Conservation (phyloP, 441 rosid species). For the Bocquillonia castaneifolia region DNA sequence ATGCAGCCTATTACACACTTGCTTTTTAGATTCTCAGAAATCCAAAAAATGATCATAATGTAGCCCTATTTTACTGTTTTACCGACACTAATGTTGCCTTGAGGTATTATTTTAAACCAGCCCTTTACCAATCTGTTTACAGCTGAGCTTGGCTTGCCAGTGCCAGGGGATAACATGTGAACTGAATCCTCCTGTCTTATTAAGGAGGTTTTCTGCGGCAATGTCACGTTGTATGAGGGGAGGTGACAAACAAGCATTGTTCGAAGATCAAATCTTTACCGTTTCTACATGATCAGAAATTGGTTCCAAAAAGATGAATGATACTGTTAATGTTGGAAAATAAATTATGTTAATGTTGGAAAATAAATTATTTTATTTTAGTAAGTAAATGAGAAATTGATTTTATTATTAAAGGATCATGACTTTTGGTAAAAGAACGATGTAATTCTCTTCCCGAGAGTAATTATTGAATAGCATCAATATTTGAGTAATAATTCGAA, state of each 20-base stretch:
- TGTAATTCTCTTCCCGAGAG: too few species aligned
- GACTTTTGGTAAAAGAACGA: too few species aligned
- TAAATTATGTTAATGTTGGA: too few species aligned
- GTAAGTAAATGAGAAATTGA: too few species aligned
- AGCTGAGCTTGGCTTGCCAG: background rate
- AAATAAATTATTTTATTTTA: too few species aligned
- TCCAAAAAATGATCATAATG: background rate
- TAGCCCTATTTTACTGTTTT: background rate
- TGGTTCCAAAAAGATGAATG: background rate
- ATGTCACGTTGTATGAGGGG: background rate
- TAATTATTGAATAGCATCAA: too few species aligned
- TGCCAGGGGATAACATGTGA: background rate
- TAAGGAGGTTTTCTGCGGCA: background rate
- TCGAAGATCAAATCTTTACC: too few species aligned
- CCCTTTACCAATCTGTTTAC: background rate
- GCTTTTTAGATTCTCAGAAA: background rate
- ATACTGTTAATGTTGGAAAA: background rate
- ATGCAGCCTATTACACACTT: slow-evolving; percentile 16
- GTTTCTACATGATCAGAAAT: too few species aligned
- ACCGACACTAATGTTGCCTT: background rate
- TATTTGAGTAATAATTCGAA: too few species aligned
- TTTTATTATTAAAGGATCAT: too few species aligned
- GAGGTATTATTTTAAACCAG: background rate
- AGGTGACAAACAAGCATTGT: background rate
- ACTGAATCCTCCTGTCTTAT: background rate